Evolutionary conservation across 2,329 filamentous ascomycete genomes (phyloP).

Genomic region (Cladosporium sp.): DNA sequence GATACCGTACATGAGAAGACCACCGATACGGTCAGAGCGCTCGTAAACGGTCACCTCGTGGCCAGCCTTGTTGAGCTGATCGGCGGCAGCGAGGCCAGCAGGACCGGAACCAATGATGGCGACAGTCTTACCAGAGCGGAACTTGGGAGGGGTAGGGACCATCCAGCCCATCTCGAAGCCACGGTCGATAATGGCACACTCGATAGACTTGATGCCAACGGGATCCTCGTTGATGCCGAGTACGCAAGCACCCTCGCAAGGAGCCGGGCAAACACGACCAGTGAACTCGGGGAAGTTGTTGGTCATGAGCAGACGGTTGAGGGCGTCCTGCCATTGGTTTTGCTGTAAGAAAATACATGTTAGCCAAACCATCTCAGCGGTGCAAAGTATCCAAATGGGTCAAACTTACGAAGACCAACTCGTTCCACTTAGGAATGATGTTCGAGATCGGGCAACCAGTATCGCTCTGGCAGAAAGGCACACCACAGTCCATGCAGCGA

Average conservation of each 20-base stretch:
- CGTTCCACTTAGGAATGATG: constrained; percentile 97
- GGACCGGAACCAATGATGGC: constrained; percentile 91
- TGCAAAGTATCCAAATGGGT: neutral
- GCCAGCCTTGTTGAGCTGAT: constrained; percentile 91
- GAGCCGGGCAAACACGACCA: constrained; percentile 92
- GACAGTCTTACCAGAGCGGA: constrained; percentile 83
- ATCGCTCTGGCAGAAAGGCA: constrained; percentile 96
- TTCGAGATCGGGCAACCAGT: constrained; percentile 95
- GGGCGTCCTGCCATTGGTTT: constrained; percentile 83
- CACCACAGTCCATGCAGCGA: constrained; percentile 98
- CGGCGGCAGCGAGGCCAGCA: constrained; percentile 83
- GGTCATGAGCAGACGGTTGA: constrained; percentile 89
- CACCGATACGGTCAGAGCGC: constrained; percentile 84
- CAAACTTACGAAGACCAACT: constrained; percentile 58
- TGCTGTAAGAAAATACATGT: constrained; percentile 35
- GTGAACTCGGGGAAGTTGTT: constrained; percentile 99
- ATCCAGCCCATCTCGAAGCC: constrained; percentile 99
- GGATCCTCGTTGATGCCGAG: constrained; percentile 96
- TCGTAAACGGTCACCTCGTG: constrained; percentile 90
- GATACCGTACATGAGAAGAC: constrained; percentile 96
- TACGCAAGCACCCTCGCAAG: constrained; percentile 94
- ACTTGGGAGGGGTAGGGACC: constrained; percentile 74
- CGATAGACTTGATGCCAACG: constrained; percentile 97
- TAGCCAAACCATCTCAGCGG: constrained; percentile 18
- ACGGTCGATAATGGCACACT: constrained; percentile 96